A percentile compares a stretch with the other conserved stretches of the same genome.
Evolutionary conservation across 73 alveolate species (phyloP).

Genomic region (Durusdinium trenchii): DNA sequence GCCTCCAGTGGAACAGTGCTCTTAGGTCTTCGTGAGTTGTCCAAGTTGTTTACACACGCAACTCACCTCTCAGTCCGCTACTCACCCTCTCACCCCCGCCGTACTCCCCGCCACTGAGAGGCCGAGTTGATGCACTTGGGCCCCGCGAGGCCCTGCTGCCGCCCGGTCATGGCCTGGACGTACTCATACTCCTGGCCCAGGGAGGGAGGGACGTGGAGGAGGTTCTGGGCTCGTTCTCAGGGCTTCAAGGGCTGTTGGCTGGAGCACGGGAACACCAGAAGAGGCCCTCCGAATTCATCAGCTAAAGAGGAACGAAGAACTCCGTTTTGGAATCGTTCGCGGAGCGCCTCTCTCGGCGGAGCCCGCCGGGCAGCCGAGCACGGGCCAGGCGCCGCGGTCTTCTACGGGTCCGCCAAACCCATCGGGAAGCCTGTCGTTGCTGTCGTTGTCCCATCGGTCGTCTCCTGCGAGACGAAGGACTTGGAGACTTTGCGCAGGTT

Average conservation of each 20-base stretch:
- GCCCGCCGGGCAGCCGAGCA: neutral
- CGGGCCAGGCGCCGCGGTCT: no score
- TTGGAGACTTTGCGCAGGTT: neutral
- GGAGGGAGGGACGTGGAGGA: no score
- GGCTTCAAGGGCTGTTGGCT: neutral
- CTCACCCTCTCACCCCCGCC: neutral
- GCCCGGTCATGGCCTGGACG: constrained; percentile 12
- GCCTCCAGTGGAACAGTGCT: no score
- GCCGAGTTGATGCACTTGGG: constrained; percentile 42
- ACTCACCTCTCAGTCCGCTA: no score
- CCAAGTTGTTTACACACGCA: no score
- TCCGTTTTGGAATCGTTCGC: neutral
- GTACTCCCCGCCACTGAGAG: neutral
- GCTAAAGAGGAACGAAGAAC: neutral
- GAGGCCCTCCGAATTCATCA: neutral
- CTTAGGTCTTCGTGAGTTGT: no score
- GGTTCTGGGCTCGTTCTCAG: no score
- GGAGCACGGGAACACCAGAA: neutral
- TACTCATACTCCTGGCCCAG: neutral
- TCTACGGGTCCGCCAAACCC: no score
- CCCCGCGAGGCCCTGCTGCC: constrained; percentile 62
- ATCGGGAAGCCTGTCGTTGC: no score
- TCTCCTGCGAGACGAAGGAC: constrained; percentile 32
- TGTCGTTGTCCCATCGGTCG: neutral
- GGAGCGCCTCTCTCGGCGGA: neutral